A percentile compares a stretch with the other conserved stretches of the same genome.
phyloP scores from a whole-genome alignment of 2,329 filamentous ascomycete species.

The Pseudogymnoascus verrucosus region DNA sequence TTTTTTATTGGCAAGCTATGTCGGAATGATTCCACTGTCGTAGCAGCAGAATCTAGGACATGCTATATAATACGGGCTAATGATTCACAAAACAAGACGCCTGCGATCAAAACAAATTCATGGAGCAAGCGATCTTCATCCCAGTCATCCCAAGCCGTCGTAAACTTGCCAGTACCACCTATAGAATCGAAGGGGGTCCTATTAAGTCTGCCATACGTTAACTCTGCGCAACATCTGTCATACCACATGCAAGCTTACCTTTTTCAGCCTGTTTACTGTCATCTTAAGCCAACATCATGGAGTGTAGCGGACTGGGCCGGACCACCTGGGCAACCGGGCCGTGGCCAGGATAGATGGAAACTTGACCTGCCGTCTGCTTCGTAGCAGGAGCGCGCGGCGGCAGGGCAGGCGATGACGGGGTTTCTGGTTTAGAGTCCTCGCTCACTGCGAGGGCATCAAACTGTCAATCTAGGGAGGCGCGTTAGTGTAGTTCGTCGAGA shows the following conservation, averaged over 20 bases:
- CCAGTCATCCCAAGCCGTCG: slow-evolving; percentile 8
- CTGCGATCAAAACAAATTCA: slow-evolving; percentile 9
- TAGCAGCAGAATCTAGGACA: background rate
- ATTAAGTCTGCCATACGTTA: background rate
- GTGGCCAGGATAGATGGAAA: slow-evolving; percentile 28
- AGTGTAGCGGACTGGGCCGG: slow-evolving; percentile 60
- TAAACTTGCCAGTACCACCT: slow-evolving; percentile 7
- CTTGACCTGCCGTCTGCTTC: slow-evolving; percentile 37
- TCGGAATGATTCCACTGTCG: slow-evolving; percentile 1
- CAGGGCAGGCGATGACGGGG: slow-evolving; percentile 33
- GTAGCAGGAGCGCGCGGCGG: slow-evolving; percentile 35
- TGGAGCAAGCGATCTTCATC: slow-evolving; percentile 10
- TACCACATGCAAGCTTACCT: background rate
- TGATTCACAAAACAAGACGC: slow-evolving; percentile 10
- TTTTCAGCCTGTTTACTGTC: slow-evolving; percentile 5
- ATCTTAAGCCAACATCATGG: slow-evolving; percentile 47
- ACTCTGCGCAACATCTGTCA: background rate
- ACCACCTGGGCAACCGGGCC: slow-evolving; percentile 36
- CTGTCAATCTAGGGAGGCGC: slow-evolving; percentile 63
- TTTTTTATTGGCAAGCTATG: slow-evolving; percentile 8
- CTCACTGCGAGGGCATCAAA: slow-evolving; percentile 74
- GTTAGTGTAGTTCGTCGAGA: slow-evolving; percentile 11
- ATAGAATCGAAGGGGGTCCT: background rate
- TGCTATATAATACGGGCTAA: slow-evolving; percentile 6
- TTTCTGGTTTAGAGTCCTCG: slow-evolving; percentile 75